Percentiles rank a stretch among this genome's conserved stretches.
Conservation (phyloP, 176 grass and related monocot genomes). For the Saccharum officinarum region DNA sequence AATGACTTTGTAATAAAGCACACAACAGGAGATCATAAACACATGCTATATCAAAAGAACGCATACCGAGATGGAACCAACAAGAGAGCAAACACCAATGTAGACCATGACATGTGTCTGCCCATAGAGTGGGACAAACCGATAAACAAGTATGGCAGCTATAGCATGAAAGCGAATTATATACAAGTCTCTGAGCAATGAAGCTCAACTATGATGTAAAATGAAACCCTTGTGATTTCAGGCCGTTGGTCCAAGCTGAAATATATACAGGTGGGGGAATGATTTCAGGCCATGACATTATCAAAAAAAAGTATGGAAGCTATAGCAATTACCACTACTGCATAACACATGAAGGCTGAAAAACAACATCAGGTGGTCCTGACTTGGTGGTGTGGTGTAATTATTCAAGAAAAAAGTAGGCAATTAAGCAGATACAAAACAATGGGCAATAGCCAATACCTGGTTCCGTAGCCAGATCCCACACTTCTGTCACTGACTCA, state of each 20-base stretch:
- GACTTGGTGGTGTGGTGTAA: neutral
- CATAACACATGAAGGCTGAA: constrained; percentile 77
- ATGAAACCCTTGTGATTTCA: no score
- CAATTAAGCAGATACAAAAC: neutral
- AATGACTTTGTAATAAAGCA: neutral
- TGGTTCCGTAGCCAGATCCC: constrained; percentile 88
- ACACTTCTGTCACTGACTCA: constrained; percentile 72
- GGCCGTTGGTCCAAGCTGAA: no score
- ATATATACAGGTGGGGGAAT: no score
- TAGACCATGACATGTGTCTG: constrained; percentile 92
- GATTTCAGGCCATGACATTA: no score
- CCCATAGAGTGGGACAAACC: constrained; percentile 71
- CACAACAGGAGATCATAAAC: neutral
- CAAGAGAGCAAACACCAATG: constrained; percentile 87
- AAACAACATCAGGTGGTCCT: constrained; percentile 13
- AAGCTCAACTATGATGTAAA: no score
- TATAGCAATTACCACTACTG: constrained; percentile 51
- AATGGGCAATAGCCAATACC: constrained; percentile 47
- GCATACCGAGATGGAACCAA: constrained; percentile 80
- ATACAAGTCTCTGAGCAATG: no score
- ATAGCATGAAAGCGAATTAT: neutral
- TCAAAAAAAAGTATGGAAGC: constrained; percentile 52
- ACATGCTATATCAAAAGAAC: neutral
- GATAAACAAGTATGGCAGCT: constrained; percentile 58
- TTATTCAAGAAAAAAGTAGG: neutral